Evolutionary conservation across 2,329 filamentous ascomycete genomes (phyloP), one percentile per base, ranked within the genome.

Genomic region (Diaporthe ampelina): DNA sequence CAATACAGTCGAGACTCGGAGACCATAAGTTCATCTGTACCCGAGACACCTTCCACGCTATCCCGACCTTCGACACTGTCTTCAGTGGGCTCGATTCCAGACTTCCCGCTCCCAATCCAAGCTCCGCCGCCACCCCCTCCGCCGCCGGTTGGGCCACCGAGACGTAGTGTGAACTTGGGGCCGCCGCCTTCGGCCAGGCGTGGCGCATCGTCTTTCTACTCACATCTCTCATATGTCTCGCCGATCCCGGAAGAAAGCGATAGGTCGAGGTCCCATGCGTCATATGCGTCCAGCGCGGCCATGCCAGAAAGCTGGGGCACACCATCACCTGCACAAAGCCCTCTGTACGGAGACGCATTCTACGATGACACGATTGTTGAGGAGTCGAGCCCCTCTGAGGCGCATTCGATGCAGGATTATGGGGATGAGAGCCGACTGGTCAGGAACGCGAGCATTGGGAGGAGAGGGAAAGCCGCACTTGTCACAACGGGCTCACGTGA

Each of bases 221-320:
- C 92, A 3, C 89, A 88, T 76, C 83, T 86, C 17, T 93, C 92
- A 0, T 92, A 88, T 75, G 92, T 95, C 35, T 93, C 93, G 0
- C 93, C 94, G 0, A 95, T 95, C 70, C 92, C 91, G 0, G 94
- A 95, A 81, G 93, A 95, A 80, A 90, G 88, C 76, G 87, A 89
- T 0, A 85, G 88, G 32, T 85, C 87, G 4, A 84, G 87, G 71
- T 91, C 91, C 0, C 89, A 91, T 79, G 86, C 87, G 37, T 94
- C 93, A 0, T 92, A 90, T 79, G 93, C 91, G 29, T 95, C 94
- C 3, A 95, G 93, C 77, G 89, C 91, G 48, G 93, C 90, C 0
- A 94, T 95, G 81, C 93, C 93, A 1, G 89, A 91, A 26, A 91
- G 86, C 77, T 95, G 92, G 90, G 90, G 86, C 6, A 88, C 86